Base-by-base conservation (phyloP, 2,329 filamentous ascomycete species). In the Clathrospora elynae region DNA sequence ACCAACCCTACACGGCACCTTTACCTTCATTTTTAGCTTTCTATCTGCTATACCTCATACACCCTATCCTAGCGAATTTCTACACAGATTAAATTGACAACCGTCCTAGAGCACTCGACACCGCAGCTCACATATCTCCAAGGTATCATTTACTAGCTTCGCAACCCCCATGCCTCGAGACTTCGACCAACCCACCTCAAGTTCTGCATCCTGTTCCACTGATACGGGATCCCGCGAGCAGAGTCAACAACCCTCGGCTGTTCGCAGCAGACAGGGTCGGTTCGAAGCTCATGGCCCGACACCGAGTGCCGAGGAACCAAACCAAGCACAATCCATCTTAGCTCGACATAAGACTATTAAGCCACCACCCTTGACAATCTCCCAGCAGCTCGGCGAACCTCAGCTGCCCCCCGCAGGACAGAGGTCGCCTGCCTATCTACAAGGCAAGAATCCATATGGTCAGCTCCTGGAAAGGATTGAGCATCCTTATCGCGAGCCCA, bases 391-490 rank as follows among this genome's bases (percentile, higher is more conserved):
- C 6, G 24, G 7, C 26, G 46, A 54, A 14, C 1, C 34, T 29
- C 45, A 49, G 24, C 24, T 32, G 12, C 23, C 36, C 32, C 26
- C 33, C 30, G 8, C 46, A 31, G 48, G 43, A 33, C 49, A 35
- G n/a, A 63, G 56, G 37, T 49, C 53, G 20, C 62, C 62, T 17
- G 54, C 53, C 6, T 67, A 67, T 36, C 53, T 67, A 10, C 53
- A 53, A 31, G 59, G 59, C 12, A 69, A 62, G 43, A 67, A 67
- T 19, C 61, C 64, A 6, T 66, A 67, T 46, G 65, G 62, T 24
- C 53, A 54, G 23, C 55, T 69, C 14, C 34, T 68, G 26, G 55
- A 64, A 13, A 49, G 39, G 19, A 38, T 51, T 34, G 50, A 61
- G 6, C 55, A 57, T 36, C 50, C 57, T 6, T 61, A 57, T 39